Conservation (phyloP, 2,329 filamentous ascomycete species). For the Anisogramma anomala region DNA sequence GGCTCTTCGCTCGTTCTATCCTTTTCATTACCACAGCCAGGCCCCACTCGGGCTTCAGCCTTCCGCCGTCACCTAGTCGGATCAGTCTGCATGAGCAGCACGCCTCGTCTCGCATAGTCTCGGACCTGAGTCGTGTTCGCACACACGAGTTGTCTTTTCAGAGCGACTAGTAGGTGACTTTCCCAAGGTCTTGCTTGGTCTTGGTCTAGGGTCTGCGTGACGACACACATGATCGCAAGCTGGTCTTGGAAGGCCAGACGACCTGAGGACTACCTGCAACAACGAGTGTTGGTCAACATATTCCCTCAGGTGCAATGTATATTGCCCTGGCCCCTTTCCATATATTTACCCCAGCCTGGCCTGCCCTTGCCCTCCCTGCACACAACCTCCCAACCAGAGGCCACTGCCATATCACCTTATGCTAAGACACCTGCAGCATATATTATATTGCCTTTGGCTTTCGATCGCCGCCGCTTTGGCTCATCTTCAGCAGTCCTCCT, state of each 20-base stretch:
- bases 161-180: neutral
- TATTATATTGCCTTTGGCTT: no score
- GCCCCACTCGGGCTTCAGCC: no score
- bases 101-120: neutral
- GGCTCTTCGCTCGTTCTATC: no score
- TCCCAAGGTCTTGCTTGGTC: neutral
- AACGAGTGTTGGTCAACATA: no score
- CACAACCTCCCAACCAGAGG: neutral
- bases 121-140: neutral
- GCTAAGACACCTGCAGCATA: conserved; percentile 1
- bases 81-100: neutral
- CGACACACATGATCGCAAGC: no score
- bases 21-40: no score
- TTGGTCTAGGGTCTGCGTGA: neutral
- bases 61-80: neutral
- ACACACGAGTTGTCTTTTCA: neutral
- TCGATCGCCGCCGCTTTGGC: no score
- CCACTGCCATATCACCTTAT: neutral
- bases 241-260: no score
- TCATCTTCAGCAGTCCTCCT: no score
- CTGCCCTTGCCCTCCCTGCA: neutral
- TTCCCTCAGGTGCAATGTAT: neutral
- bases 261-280: no score
- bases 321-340: neutral
- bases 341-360: neutral